Evolutionary conservation across 1,139 yeast genomes (phyloP), one percentile per base, ranked within the genome.

Genomic region (Geotrichum bryndzae): DNA sequence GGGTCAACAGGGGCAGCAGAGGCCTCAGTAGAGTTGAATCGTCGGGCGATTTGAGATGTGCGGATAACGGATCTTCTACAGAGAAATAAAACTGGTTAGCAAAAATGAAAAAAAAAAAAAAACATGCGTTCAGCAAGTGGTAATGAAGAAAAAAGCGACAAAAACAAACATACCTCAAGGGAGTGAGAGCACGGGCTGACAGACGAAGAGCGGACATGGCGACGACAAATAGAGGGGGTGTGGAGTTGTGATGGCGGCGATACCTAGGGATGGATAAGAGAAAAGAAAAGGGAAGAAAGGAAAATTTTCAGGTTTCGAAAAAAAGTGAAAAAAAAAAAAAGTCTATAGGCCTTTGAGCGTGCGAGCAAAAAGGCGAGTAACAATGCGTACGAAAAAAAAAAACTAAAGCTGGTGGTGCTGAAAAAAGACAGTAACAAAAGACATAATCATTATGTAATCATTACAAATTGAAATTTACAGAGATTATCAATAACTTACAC

Each of bases 1-100:
- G 98, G 95, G 77, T 89, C 96, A 63, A 88, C 95, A 62, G 86
- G 81, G 52, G 78, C 70, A 46, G 77, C 72, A 54, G 78, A 81
- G 22, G 76, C 69, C 22, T 67, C 71, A 53, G 86, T 82, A 63
- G 90, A 81, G 78, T 87, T 85, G 79, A 78, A 82, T 56, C 64
- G 60, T 46, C 64, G 56, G 4, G 57, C 59, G 23, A 56, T 56
- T 18, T 38, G 53, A 27, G 55, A 2, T 33, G 61, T 41, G 56
- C 52, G 55, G 35, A 46, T 13, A n/a, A 53, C 23, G 18, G 62
- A 57, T 59, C 64, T 53, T 61, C 61, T 61, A 50, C 6, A n/a
- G 18, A 38, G 45, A 57, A 27, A 27, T 27, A 31, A 53, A 23
- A 25, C 22, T 33, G 31, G 38, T 29, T 35, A 13, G 57, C 11